These are phyloP conservation scores for Fusarium sp. DNA, from an alignment of 2,329 filamentous ascomycete species.

Conservation along the genomic window DNA sequence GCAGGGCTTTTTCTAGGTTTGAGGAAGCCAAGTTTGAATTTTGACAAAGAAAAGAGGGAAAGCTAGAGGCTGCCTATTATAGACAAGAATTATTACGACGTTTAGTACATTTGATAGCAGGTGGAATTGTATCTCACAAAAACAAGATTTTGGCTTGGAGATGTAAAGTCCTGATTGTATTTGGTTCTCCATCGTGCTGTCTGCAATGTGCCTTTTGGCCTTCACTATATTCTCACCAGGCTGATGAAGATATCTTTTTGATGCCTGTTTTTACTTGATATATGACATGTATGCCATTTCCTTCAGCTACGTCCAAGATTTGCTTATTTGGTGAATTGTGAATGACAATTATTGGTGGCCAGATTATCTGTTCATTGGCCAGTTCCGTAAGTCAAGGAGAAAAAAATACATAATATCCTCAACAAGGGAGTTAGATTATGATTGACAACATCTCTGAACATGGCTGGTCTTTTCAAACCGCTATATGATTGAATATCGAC, in stretches of 20 bases:
- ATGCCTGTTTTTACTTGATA: background rate
- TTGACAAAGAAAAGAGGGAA: slow-evolving; percentile 21
- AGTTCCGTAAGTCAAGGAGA: no score
- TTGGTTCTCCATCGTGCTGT: background rate
- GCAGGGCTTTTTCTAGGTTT: slow-evolving; percentile 33
- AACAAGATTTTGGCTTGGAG: background rate
- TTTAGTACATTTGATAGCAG: slow-evolving; percentile 2
- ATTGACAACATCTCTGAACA: background rate
- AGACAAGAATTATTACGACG: slow-evolving; percentile 28
- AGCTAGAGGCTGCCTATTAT: slow-evolving; percentile 21
- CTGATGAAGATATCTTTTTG: background rate
- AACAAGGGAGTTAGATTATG: no score
- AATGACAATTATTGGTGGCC: background rate
- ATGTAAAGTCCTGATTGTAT: background rate
- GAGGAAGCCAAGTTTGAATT: slow-evolving; percentile 31
- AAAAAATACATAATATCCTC: background rate
- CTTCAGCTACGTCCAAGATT: background rate
- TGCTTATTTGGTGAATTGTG: background rate
- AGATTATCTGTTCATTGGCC: background rate
- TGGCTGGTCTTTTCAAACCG: background rate
- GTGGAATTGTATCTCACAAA: background rate
- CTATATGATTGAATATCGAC: background rate
- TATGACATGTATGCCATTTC: background rate
- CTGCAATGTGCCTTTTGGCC: background rate
- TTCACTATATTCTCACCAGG: no score